A percentile compares a stretch with the other conserved stretches of the same genome.
phyloP scores from a whole-genome alignment of 768 basidiomycete species.

The Hygrophorus pudorinus region DNA sequence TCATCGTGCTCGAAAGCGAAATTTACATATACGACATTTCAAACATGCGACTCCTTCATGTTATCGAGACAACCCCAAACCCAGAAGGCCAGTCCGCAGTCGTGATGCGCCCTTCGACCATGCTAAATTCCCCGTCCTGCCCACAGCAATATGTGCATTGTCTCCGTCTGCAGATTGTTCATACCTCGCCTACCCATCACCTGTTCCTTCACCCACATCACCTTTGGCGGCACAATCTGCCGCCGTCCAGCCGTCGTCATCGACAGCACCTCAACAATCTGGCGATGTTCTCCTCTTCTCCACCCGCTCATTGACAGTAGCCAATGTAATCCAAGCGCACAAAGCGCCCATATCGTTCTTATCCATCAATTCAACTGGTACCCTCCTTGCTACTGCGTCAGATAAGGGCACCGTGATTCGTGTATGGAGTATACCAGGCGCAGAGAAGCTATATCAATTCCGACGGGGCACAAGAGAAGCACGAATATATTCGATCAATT shows the following conservation, averaged over 20 bases:
- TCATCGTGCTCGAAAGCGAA: conserved; percentile 93
- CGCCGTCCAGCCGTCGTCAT: conserved; percentile 23
- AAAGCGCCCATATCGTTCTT: conserved; percentile 87
- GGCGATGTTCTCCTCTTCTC: conserved; percentile 95
- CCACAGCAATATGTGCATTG: conserved; percentile 85
- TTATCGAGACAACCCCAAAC: conserved; percentile 94
- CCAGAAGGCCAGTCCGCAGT: conserved; percentile 61
- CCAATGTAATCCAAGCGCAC: conserved; percentile 96
- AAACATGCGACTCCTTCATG: conserved; percentile 95
- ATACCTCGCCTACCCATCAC: conserved; percentile 94
- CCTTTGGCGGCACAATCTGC: conserved; percentile 35
- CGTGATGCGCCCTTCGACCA: background rate
- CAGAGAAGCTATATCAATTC: conserved; percentile 94
- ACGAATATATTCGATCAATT: conserved; percentile 69
- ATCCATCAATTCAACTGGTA: conserved; percentile 77
- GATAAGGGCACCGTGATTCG: conserved; percentile 97
- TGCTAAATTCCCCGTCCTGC: conserved; percentile 3
- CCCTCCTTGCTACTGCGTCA: conserved; percentile 84
- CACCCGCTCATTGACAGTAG: conserved; percentile 81
- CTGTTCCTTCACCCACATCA: conserved; percentile 74
- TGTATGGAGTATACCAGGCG: conserved; percentile 84
- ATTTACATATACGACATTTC: conserved; percentile 99
- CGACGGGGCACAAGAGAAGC: conserved; percentile 82
- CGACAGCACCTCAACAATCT: conserved; percentile 33
- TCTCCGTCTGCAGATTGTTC: conserved; percentile 90